Conservation (phyloP, 1,284 basidiomycete genomes). For the Agaricales sp. region DNA sequence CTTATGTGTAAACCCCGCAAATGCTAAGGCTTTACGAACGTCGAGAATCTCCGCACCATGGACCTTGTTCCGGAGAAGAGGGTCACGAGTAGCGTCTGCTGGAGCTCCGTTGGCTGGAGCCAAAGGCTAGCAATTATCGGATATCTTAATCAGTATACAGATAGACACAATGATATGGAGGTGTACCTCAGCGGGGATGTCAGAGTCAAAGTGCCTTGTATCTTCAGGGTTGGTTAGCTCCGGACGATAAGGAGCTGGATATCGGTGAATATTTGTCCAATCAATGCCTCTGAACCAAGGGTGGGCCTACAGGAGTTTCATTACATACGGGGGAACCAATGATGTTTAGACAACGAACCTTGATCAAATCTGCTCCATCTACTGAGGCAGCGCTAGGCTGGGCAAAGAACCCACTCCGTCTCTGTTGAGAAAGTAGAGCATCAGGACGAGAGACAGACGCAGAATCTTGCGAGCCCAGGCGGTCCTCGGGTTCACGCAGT, state of each 20-base stretch:
- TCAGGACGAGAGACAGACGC: conserved; percentile 66
- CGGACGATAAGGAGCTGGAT: conserved; percentile 81
- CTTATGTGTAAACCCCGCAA: conserved; percentile 85
- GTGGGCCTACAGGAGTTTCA: conserved; percentile 46
- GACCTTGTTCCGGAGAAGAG: conserved; percentile 73
- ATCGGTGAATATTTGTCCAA: conserved; percentile 72
- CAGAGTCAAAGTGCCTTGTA: conserved; percentile 86
- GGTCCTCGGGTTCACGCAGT: conserved; percentile 90
- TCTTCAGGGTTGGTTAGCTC: conserved; percentile 73
- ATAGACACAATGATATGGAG: conserved; percentile 15
- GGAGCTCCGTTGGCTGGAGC: conserved; percentile 82
- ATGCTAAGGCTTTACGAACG: conserved; percentile 84
- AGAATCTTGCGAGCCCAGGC: conserved; percentile 69
- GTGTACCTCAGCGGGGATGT: conserved; percentile 75
- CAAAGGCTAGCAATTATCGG: conserved; percentile 52
- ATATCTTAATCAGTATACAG: conserved; percentile 17
- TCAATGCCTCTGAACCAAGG: conserved; percentile 84
- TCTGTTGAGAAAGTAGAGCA: conserved; percentile 62
- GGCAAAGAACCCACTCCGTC: conserved; percentile 65
- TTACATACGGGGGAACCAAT: conserved; percentile 11
- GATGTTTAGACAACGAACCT: conserved; percentile 35
- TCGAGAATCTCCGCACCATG: conserved; percentile 82
- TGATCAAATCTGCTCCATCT: conserved; percentile 85
- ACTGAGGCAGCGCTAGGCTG: conserved; percentile 36
- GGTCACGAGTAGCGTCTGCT: conserved; percentile 79